Evolutionary conservation across 192 early-diverging fungal genomes (phyloP).

Genomic region (Gamsiella multidivaricata): DNA sequence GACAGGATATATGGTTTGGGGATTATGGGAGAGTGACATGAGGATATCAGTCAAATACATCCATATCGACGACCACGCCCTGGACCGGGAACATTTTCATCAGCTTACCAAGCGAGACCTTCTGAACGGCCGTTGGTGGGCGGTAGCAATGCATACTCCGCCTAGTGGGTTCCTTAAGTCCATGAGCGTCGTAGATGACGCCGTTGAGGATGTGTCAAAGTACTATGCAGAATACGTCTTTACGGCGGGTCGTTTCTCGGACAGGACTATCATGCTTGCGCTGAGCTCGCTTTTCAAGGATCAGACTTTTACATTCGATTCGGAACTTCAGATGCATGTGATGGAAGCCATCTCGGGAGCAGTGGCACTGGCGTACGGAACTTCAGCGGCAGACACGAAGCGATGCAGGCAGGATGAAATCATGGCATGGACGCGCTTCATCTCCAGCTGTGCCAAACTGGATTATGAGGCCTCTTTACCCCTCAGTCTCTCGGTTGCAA

Average conservation of each 20-base stretch:
- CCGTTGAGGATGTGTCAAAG: conserved; percentile 14
- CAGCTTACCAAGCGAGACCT: conserved; percentile 21
- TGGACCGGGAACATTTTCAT: conserved; percentile 24
- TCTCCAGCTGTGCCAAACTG: conserved; percentile 43
- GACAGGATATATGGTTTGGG: conserved; percentile 42
- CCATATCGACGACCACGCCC: conserved; percentile 36
- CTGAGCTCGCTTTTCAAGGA: conserved; percentile 14
- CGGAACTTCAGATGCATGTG: conserved; percentile 16
- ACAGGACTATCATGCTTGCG: conserved; percentile 38
- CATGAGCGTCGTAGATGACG: conserved; percentile 45
- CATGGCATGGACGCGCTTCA: conserved; percentile 34
- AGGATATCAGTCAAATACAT: conserved; percentile 29
- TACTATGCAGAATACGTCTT: conserved; percentile 43
- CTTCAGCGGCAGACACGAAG: background rate
- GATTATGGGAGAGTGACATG: conserved; percentile 30
- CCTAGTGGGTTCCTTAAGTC: conserved; percentile 33
- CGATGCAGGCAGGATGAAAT: conserved; percentile 26
- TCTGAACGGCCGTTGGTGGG: conserved; percentile 48
- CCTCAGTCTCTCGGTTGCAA: conserved; percentile 28
- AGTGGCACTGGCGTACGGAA: background rate
- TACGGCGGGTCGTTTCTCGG: conserved; percentile 41
- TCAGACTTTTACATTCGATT: conserved; percentile 6
- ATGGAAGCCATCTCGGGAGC: conserved; percentile 16
- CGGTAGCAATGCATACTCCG: conserved; percentile 43
- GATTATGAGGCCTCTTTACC: conserved; percentile 40